Conservation (phyloP, 2,329 filamentous ascomycete species). For the Nannizziopsis barbatae region DNA sequence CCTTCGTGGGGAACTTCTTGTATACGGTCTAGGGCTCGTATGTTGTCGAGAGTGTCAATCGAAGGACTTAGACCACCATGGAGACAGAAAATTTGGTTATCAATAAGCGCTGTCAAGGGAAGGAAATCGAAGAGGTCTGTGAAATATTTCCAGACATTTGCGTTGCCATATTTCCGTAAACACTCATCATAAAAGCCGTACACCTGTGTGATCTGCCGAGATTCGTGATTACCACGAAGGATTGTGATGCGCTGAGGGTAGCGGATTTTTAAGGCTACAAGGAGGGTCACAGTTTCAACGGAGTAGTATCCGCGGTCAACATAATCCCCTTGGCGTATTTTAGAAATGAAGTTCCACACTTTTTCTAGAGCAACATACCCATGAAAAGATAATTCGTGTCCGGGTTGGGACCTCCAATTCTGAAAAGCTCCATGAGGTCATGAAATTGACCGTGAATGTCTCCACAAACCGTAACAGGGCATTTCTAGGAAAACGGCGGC, state of each 20-base stretch:
- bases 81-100: conserved; percentile 62
- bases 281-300: conserved; percentile 59
- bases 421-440: conserved; percentile 91
- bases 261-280: conserved; percentile 58
- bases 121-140: conserved; percentile 71
- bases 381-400: conserved; percentile 98
- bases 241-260: conserved; percentile 62
- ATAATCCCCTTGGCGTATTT: conserved; percentile 61
- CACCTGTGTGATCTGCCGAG: conserved; percentile 65
- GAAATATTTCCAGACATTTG: conserved; percentile 68
- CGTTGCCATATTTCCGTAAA: conserved; percentile 65
- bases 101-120: conserved; percentile 60
- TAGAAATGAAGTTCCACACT: conserved; percentile 32
- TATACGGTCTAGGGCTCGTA: conserved; percentile 60
- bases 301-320: conserved; percentile 66
- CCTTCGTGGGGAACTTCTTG: conserved; percentile 69
- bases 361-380: conserved; percentile 43
- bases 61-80: conserved; percentile 62
- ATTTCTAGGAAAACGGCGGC: conserved; percentile 4
- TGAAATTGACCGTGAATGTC: conserved; percentile 99
- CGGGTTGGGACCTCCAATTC: conserved; percentile 82
- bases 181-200: conserved; percentile 73
- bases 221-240: conserved; percentile 65
- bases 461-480: conserved; percentile 86
- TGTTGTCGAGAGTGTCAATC: conserved; percentile 64